Evolutionary conservation across 1,284 basidiomycete genomes (phyloP).

Genomic region (Mycosarcoma mackinlayi): DNA sequence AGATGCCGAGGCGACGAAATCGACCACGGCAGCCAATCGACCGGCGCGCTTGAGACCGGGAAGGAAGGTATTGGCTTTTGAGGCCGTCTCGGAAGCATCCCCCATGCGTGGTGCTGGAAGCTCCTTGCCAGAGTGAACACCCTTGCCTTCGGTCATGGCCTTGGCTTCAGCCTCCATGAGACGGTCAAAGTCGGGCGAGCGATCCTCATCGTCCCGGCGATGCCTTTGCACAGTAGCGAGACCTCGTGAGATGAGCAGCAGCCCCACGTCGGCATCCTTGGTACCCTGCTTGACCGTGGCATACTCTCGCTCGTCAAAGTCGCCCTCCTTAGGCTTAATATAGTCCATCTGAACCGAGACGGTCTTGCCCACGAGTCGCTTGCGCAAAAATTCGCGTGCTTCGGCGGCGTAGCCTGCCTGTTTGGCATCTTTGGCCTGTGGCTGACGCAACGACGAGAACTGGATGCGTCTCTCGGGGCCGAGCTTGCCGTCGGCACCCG

Average conservation of each 20-base stretch:
- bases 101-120: constrained; percentile 75
- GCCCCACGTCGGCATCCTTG: constrained; percentile 77
- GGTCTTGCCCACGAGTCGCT: constrained; percentile 57
- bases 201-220: constrained; percentile 90
- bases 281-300: constrained; percentile 58
- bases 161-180: constrained; percentile 89
- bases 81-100: constrained; percentile 78
- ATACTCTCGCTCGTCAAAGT: constrained; percentile 61
- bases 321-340: constrained; percentile 61
- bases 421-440: constrained; percentile 78
- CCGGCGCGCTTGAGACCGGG: constrained; percentile 91
- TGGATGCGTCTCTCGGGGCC: constrained; percentile 83
- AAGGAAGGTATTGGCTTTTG: constrained; percentile 73
- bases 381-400: constrained; percentile 76
- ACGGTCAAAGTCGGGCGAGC: constrained; percentile 92
- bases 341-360: constrained; percentile 63
- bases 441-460: constrained; percentile 85
- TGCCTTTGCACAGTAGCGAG: constrained; percentile 90
- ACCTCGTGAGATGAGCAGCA: constrained; percentile 91
- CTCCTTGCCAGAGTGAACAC: constrained; percentile 93
- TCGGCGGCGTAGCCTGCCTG: constrained; percentile 90
- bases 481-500: constrained; percentile 68
- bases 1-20: constrained; percentile 79
- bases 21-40: constrained; percentile 84
- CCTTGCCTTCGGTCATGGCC: constrained; percentile 81